These are phyloP conservation scores for Kuraishia borneana DNA, from an alignment of 805 yeast genomes.

Conservation along the genomic window DNA sequence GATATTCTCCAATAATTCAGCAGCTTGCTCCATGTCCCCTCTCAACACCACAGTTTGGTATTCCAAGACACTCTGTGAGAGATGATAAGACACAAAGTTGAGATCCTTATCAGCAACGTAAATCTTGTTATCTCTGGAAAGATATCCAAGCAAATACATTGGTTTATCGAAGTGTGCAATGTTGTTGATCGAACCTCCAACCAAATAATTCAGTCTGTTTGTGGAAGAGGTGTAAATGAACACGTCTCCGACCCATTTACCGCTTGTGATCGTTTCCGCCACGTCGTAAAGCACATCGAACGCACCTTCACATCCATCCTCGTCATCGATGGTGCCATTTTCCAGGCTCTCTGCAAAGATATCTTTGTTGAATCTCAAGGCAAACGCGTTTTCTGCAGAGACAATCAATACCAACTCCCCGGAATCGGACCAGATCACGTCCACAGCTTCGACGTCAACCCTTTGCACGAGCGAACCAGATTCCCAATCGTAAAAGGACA, in stretches of 20 bases:
- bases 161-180: constrained; percentile 87
- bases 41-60: constrained; percentile 93
- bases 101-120: constrained; percentile 88
- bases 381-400: constrained; percentile 63
- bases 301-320: constrained; percentile 82
- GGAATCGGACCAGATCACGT: constrained; percentile 85
- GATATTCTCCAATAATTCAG: constrained; percentile 48
- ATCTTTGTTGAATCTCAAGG: constrained; percentile 63
- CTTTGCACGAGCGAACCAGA: constrained; percentile 74
- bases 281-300: constrained; percentile 80
- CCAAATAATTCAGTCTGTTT: constrained; percentile 85
- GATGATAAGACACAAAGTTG: constrained; percentile 67
- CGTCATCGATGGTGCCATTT: constrained; percentile 49
- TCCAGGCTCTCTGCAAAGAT: constrained; percentile 52
- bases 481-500: constrained; percentile 93
- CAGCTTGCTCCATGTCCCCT: constrained; percentile 84
- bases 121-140: constrained; percentile 82
- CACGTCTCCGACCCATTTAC: constrained; percentile 96
- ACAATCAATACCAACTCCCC: constrained; percentile 80
- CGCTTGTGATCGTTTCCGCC: constrained; percentile 72
- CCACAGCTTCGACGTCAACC: constrained; percentile 77
- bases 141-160: constrained; percentile 78
- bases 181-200: constrained; percentile 88
- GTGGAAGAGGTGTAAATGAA: constrained; percentile 82
- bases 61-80: constrained; percentile 81